Base-by-base conservation (phyloP, 768 basidiomycete species). In the Rhizopogon sp. region DNA sequence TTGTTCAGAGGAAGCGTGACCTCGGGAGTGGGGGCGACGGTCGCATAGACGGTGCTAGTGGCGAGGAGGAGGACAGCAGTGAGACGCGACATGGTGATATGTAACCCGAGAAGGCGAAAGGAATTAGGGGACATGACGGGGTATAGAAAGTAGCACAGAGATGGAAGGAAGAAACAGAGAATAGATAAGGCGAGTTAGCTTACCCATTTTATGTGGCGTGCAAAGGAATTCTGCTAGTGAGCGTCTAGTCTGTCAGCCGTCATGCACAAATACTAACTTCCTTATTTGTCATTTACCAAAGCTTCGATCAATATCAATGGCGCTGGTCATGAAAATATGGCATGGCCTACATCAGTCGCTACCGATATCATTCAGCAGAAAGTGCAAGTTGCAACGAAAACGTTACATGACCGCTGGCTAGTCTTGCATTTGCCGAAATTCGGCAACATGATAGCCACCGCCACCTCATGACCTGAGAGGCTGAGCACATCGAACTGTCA, bases 131-230 rank as follows among this genome's bases (percentile, higher is more conserved):
- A 20, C 20, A 20, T 2, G 46, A 54, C 49, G 11, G 47, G 52
- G 16, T 44, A 43, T 43, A 39, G 39, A 49, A 63, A 71, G 58
- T 43, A 75, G 74, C 17, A 72, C 76, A 58, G 79, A 73, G 58
- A 70, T 43, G 58, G 79, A 77, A 29, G 62, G 80, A 58, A 47
- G 8, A 31, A 39, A 62, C 61, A 65, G 61, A 44, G 43, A 33
- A 42, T 54, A 25, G 35, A 25, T 25, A 51, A 47, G 57, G 51
- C 28, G 37, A 40, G 43, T 39, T n/a, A 17, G 33, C 7, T 13
- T 16, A 43, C 45, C 31, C 47, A 61, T 67, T 70, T 70, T 70
- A 67, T 70, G 68, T 54, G 40, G 40, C 42, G 35, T 14, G 41
- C 20, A 28, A 5, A 10, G 59, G 58, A 47, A 58, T 62, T 22